Base-by-base conservation (phyloP, 345 rosid genomes). In the Nephelium lappaceum region DNA sequence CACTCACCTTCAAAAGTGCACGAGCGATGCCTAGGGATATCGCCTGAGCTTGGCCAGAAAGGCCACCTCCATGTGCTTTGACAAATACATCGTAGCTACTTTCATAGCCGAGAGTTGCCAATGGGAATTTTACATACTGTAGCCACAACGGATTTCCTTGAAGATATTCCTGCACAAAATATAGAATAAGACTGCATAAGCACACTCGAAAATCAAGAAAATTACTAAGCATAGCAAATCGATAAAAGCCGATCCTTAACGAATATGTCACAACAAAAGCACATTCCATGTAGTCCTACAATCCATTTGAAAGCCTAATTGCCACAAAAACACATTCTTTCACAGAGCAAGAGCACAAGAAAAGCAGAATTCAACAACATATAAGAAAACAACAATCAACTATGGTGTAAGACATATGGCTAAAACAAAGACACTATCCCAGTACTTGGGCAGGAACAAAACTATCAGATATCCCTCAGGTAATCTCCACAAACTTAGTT, bases 101-200 rank as follows among this genome's bases (percentile, higher is more conserved):
- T 80, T 93, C 99, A 53, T 95, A 93, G n/a, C 99, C 97, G 25
- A 95, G 73, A 45, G 93, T 87, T 73, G 84, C 86, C 84, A 93
- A 73, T 3, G 99, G 99, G 42, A 87, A 87, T 81, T 93, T 95
- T 49, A 95, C 84, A 77, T 93, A 91, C 49, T 93, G 97, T 76
- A 95, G 87, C 98, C 99, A 95, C 76, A 92, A 53, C 2, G 99
- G 99, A 79, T 95, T 95, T n/a, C 97, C 98, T 77, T 95, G 98
- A 47, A 92, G 97, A 85, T 93, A 95, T 73, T 95, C 99, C 98
- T 93, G 88, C 77, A 83, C 45, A 77, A 19, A 4, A 78, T 73
- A 18, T 49, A 45, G 16, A 73, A 47, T 31, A 57, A 69, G 24
- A 62, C 53, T 23, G 42, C 7, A 57, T 47, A 58, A 60, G 31